Evolutionary conservation across 139 green algal species (phyloP), one percentile per base, ranked within the genome.

Genomic region (Volvox africanus): DNA sequence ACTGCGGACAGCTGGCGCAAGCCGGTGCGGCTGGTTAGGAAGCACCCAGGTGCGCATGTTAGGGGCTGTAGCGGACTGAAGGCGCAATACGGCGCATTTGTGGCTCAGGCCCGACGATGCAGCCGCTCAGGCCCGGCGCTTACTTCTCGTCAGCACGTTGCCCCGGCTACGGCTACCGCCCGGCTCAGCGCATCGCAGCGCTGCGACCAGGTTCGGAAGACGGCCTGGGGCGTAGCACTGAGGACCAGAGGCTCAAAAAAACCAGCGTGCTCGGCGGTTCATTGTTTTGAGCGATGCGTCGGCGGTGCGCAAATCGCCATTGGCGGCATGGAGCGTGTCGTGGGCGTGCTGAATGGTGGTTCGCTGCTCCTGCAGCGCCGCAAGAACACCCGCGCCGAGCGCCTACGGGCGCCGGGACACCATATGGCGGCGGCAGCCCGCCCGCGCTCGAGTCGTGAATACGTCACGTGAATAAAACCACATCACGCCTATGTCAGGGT

Each of bases 351-450:
- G 24, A 19, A 97, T 94, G 32, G 92, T 91, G 61, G 95, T 85
- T 11, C 96, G 90, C 91, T 97, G 96, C 26, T 89, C 82, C 76
- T 93, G 89, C 62, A 97, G 93, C 61, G 91, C 82, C 65, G 93
- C 94, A 61, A 97, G 91, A 26, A 97, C 93, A 16, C 75, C 85
- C 14, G 93, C 93, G 14, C 94, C 95, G 22, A 91, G 86, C 2
- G 85, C 93, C 94, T 97, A 94, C 79, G 76, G 18, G 16, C 61
- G 61, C 75, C 75, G 33, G 75, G 32, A 81, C 75, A 21, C n/a
- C 75, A 81, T 20, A 13, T 13, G 32, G 75, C 33, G 75, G 75
- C 75, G 75, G 75, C 33, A 30, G 33, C 75, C 73, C 16, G 26
- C 26, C 26, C 28, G 26, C 73, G 20, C 73, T 32, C 73, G 73